Conservation (phyloP, 1,139 yeast genomes). For the Yamadazyma jaroonii region DNA sequence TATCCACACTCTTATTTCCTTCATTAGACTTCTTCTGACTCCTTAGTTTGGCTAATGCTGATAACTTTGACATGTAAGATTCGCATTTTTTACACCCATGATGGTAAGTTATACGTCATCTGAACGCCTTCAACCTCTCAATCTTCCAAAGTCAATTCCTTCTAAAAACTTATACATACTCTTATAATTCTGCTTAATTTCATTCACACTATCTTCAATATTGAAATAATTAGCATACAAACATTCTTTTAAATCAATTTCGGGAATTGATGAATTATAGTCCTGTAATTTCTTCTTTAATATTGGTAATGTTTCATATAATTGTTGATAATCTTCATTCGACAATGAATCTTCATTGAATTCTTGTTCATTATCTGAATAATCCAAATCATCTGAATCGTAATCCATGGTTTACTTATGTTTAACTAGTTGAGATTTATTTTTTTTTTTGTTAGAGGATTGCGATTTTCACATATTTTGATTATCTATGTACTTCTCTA, state of each 20-base stretch:
- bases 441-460: neutral
- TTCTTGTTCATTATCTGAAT: constrained; percentile 11
- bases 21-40: constrained; percentile 12
- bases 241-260: constrained; percentile 54
- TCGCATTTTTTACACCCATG: constrained; percentile 1
- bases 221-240: constrained; percentile 62
- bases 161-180: constrained; percentile 33
- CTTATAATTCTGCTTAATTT: constrained; percentile 44
- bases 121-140: too few relatives aligned
- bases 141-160: too few relatives aligned
- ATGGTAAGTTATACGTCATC: neutral
- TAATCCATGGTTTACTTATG: constrained; percentile 5
- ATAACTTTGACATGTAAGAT: constrained; percentile 30
- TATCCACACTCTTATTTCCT: constrained; percentile 19
- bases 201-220: constrained; percentile 50
- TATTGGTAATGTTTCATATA: constrained; percentile 40
- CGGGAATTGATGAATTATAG: constrained; percentile 47
- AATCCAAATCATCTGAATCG: constrained; percentile 14
- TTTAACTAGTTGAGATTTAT: neutral
- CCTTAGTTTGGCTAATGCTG: constrained; percentile 47
- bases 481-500: constrained; percentile 11
- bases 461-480: neutral
- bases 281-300: constrained; percentile 32
- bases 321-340: constrained; percentile 37
- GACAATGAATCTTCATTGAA: constrained; percentile 21